Conservation (phyloP, 1,139 yeast genomes). For the Geotrichum citri-aurantii region DNA sequence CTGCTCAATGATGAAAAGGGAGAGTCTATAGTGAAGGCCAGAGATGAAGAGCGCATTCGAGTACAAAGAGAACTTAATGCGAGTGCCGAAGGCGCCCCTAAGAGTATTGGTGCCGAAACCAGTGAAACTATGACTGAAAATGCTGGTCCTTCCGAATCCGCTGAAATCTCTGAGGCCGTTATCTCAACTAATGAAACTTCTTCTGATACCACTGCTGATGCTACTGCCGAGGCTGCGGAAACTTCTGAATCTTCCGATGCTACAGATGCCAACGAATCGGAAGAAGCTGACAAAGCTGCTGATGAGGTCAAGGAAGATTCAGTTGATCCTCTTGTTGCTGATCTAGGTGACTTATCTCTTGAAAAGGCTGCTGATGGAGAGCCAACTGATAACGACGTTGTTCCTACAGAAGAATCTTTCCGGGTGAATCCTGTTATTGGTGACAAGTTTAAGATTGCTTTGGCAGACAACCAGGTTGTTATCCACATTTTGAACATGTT, state of each 20-base stretch:
- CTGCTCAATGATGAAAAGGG: slow-evolving; percentile 81
- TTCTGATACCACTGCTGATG: neutral
- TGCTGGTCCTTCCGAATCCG: slow-evolving; percentile 8
- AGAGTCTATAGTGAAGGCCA: slow-evolving; percentile 64
- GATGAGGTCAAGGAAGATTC: slow-evolving; percentile 30
- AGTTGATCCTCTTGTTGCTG: slow-evolving; percentile 2
- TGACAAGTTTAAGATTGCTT: slow-evolving; percentile 77
- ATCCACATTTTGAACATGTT: slow-evolving; percentile 76
- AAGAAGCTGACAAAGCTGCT: slow-evolving; percentile 16
- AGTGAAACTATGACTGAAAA: slow-evolving; percentile 15
- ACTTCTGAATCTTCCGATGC: neutral
- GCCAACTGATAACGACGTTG: neutral
- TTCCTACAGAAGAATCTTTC: slow-evolving; percentile 29
- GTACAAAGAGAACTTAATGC: slow-evolving; percentile 35
- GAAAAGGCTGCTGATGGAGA: slow-evolving; percentile 1
- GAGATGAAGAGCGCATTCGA: slow-evolving; percentile 62
- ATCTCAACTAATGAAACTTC: neutral
- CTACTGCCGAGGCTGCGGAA: slow-evolving; percentile 1
- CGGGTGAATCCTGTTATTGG: slow-evolving; percentile 80
- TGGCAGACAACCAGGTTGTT: slow-evolving; percentile 76
- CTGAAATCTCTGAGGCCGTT: neutral
- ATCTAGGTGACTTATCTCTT: slow-evolving; percentile 1
- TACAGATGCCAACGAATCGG: slow-evolving; percentile 19
- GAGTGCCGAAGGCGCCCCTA: slow-evolving; percentile 24
- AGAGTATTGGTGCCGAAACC: slow-evolving; percentile 12